Conservation (phyloP, 139 green algal genomes). For the Mesotaenium endlicherianum region DNA sequence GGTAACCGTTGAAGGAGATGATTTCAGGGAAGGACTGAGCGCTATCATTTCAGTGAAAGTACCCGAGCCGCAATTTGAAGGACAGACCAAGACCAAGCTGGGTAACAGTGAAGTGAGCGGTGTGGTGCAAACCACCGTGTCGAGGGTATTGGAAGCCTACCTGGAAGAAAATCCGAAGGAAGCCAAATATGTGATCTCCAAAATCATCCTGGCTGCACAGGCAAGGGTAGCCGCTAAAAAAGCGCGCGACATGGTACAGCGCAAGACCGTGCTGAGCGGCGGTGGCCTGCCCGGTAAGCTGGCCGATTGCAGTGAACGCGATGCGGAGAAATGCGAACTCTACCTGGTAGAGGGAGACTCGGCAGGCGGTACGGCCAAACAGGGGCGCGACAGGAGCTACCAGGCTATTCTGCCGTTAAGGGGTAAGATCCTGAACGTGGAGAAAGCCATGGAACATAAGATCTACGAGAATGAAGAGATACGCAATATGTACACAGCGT, state of each 20-base stretch:
- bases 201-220: constrained; percentile 55
- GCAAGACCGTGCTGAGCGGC: constrained; percentile 81
- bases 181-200: constrained; percentile 58
- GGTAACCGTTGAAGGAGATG: constrained; percentile 64
- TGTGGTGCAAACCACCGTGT: constrained; percentile 69
- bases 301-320: constrained; percentile 75
- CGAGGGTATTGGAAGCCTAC: constrained; percentile 51
- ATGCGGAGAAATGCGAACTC: constrained; percentile 67
- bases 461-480: neutral
- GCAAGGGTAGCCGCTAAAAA: constrained; percentile 87
- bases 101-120: constrained; percentile 86
- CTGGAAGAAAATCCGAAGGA: constrained; percentile 59
- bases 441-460: constrained; percentile 50
- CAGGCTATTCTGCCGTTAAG: constrained; percentile 90
- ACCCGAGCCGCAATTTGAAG: constrained; percentile 89
- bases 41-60: constrained; percentile 65
- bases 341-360: constrained; percentile 97
- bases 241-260: constrained; percentile 85
- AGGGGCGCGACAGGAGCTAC: constrained; percentile 77
- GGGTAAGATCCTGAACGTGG: constrained; percentile 97
- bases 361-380: constrained; percentile 86
- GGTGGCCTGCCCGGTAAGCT: constrained; percentile 92
- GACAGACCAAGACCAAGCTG: constrained; percentile 94
- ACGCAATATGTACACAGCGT: constrained; percentile 77
- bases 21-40: constrained; percentile 80